phyloP scores from a whole-genome alignment of 306 rosid genomes.

The Corylus avellana region DNA sequence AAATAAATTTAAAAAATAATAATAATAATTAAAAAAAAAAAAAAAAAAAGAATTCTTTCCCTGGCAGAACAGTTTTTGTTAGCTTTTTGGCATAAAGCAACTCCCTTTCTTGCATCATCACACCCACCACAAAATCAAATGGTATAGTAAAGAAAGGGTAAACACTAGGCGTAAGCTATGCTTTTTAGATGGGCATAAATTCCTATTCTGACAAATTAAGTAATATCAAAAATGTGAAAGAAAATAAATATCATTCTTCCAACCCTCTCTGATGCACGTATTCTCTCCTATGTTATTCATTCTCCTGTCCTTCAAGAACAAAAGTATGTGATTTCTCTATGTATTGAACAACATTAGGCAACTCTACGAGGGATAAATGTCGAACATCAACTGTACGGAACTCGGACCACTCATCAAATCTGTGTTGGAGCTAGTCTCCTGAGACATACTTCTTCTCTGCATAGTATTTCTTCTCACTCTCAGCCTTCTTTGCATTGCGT shows the following conservation, averaged over 20 bases:
- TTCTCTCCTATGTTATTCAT: constrained; percentile 9
- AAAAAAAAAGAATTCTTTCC: too few relatives aligned
- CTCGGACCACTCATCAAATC: constrained; percentile 26
- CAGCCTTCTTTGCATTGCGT: constrained; percentile 83
- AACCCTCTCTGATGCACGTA: neutral
- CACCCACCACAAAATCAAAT: neutral
- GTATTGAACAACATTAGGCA: constrained; percentile 21
- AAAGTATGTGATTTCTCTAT: constrained; percentile 20
- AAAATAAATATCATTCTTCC: neutral
- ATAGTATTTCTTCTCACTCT: constrained; percentile 84
- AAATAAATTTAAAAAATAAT: too few relatives aligned
- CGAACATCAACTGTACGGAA: constrained; percentile 15
- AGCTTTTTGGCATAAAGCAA: neutral
- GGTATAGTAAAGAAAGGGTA: neutral
- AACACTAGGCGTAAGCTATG: neutral
- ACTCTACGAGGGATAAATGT: constrained; percentile 32
- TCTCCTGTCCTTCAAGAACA: constrained; percentile 25
- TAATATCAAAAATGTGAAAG: constrained; percentile 17
- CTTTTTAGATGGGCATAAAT: constrained; percentile 11
- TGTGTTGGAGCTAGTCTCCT: constrained; percentile 62
- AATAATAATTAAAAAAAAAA: too few relatives aligned
- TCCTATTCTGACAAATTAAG: constrained; percentile 3
- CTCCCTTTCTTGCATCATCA: too few relatives aligned
- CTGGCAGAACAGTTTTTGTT: neutral
- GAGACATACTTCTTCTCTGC: constrained; percentile 69